Evolutionary conservation across 352 stramenopile genomes (phyloP).

Genomic region (Phytophthora palmivora): DNA sequence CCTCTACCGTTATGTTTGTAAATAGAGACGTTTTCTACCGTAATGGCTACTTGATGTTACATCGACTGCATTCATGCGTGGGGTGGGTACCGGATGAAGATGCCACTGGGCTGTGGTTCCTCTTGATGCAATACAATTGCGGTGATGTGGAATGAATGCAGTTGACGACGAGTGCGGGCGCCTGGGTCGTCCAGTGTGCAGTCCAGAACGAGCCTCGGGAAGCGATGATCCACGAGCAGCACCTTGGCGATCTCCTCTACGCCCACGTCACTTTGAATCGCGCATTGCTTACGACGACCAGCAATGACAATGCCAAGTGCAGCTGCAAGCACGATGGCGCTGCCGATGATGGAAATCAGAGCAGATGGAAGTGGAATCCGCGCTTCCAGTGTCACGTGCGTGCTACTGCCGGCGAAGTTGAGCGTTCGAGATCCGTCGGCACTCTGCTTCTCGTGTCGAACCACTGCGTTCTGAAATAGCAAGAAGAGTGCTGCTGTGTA

Average conservation of each 20-base stretch:
- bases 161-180: slow-evolving; percentile 12
- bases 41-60: no score
- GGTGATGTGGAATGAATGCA: slow-evolving; percentile 40
- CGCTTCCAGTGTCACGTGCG: slow-evolving; percentile 40
- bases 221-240: slow-evolving; percentile 44
- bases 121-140: slow-evolving; percentile 31
- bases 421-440: slow-evolving; percentile 38
- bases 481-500: slow-evolving; percentile 63
- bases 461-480: slow-evolving; percentile 59
- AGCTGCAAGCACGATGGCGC: slow-evolving; percentile 24
- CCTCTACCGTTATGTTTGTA: no score
- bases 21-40: no score
- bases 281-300: slow-evolving; percentile 27
- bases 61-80: slow-evolving; percentile 2
- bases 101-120: slow-evolving; percentile 1
- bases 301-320: slow-evolving; percentile 19
- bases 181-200: slow-evolving; percentile 38
- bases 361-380: slow-evolving; percentile 45
- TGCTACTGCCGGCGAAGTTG: slow-evolving; percentile 41
- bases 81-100: slow-evolving; percentile 29
- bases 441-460: slow-evolving; percentile 33
- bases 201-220: slow-evolving; percentile 45
- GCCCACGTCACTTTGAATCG: slow-evolving; percentile 32
- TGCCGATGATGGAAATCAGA: slow-evolving; percentile 35
- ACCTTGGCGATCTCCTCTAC: slow-evolving; percentile 49